A percentile compares a stretch with the other conserved stretches of the same genome.
These are phyloP conservation scores for Globisporangium echinulatum DNA, from an alignment of 352 stramenopile genomes.

Conservation along the genomic window DNA sequence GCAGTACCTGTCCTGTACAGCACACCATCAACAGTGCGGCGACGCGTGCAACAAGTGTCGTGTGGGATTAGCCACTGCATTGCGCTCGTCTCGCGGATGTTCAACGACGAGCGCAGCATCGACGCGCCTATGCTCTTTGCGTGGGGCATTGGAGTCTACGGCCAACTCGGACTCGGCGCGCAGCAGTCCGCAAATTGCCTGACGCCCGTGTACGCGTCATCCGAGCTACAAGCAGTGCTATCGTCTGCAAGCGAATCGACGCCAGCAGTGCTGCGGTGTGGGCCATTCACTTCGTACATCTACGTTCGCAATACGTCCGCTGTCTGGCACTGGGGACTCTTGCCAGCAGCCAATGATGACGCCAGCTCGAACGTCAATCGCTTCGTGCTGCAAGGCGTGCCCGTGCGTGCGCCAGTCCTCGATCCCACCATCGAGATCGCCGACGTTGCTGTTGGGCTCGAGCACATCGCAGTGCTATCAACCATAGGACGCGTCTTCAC, in stretches of 20 bases:
- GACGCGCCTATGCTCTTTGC: constrained; percentile 14
- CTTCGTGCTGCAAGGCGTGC: constrained; percentile 12
- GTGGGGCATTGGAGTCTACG: constrained; percentile 35
- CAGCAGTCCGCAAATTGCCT: constrained; percentile 15
- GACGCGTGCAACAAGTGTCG: constrained; percentile 22
- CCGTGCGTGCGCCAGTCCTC: constrained; percentile 13
- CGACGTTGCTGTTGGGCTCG: constrained; percentile 21
- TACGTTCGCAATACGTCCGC: constrained; percentile 11
- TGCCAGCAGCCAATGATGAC: constrained; percentile 9
- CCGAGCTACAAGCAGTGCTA: constrained; percentile 14
- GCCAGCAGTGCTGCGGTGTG: constrained; percentile 19
- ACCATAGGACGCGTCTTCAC: constrained; percentile 23
- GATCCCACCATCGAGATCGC: constrained; percentile 10
- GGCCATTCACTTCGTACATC: constrained; percentile 28
- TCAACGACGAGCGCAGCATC: neutral
- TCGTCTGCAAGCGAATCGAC: neutral
- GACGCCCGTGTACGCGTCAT: constrained; percentile 10
- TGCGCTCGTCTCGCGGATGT: constrained; percentile 9
- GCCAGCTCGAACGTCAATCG: neutral
- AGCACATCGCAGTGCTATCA: constrained; percentile 25
- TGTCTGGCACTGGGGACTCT: constrained; percentile 31
- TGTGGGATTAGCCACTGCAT: constrained; percentile 38
- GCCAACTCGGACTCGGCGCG: constrained; percentile 36
- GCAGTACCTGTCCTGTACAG: neutral
- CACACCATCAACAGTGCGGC: neutral